phyloP scores from a whole-genome alignment of 23 red algal genomes.

The Gracilaria caudata region DNA sequence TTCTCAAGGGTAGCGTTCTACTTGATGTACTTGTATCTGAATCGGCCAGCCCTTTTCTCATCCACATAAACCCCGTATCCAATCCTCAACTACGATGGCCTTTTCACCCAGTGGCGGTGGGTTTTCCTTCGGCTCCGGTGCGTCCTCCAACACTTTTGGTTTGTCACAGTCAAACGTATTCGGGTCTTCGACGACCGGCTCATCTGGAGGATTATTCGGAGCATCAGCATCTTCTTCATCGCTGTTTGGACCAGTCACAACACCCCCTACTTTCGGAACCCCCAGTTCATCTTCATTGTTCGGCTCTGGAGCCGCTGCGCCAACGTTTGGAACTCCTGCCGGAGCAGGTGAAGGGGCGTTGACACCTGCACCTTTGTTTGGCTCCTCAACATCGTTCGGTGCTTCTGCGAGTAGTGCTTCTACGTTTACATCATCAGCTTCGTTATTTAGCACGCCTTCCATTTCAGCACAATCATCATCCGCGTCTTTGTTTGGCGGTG shows the following conservation, averaged over 20 bases:
- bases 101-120: not conserved
- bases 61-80: not conserved
- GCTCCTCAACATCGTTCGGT: not conserved
- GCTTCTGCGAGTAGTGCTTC: not conserved
- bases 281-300: slow-evolving; percentile 10
- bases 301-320: not conserved
- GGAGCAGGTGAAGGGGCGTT: not conserved
- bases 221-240: slow-evolving; percentile 17
- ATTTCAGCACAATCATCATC: not conserved
- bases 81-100: not conserved
- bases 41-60: not conserved
- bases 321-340: not conserved
- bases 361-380: not conserved
- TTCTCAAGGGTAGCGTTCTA: no score
- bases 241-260: not conserved
- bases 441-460: not conserved
- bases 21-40: not conserved
- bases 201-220: slow-evolving; percentile 12
- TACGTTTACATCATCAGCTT: not conserved
- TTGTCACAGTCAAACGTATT: not conserved
- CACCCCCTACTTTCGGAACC: slow-evolving; percentile 15
- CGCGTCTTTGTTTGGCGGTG: slow-evolving; percentile 1
- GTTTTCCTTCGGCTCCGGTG: not conserved
- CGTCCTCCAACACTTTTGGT: not conserved
- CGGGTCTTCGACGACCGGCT: slow-evolving; percentile 1